phyloP scores from a whole-genome alignment of 768 basidiomycete species.

The Lyophyllum decastes region DNA sequence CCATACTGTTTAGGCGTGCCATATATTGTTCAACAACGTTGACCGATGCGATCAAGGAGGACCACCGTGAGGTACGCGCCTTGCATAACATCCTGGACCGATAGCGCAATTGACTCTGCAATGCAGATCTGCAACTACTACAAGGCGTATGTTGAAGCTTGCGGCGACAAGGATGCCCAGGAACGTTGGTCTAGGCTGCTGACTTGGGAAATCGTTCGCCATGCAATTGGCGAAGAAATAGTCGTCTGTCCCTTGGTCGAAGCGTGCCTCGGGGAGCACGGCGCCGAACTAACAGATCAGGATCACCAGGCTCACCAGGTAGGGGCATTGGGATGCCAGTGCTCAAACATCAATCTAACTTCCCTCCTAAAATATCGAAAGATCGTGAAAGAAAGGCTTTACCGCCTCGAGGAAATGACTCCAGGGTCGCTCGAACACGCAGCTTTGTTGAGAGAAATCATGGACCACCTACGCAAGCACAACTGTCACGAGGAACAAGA shows the following conservation, averaged over 20 bases:
- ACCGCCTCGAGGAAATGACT: conserved; percentile 42
- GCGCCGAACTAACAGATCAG: conserved; percentile 50
- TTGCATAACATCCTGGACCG: neutral
- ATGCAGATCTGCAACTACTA: conserved; percentile 58
- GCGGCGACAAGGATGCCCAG: conserved; percentile 47
- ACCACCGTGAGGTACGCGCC: neutral
- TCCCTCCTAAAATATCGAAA: neutral
- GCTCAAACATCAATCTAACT: no score
- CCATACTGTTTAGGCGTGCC: neutral
- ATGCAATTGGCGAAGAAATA: conserved; percentile 63
- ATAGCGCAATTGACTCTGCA: neutral
- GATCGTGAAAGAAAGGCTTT: conserved; percentile 18
- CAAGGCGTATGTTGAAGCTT: conserved; percentile 43
- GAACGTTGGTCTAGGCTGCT: conserved; percentile 56
- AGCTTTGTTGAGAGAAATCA: conserved; percentile 39
- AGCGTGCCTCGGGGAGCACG: conserved; percentile 52
- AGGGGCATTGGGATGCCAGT: neutral
- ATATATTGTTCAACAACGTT: neutral
- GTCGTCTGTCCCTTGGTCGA: conserved; percentile 67
- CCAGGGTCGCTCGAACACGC: conserved; percentile 46
- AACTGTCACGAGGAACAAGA: conserved; percentile 58
- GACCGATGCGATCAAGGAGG: neutral
- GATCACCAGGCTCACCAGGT: conserved; percentile 61
- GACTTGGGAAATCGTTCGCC: conserved; percentile 61
- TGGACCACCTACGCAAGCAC: conserved; percentile 51